These are phyloP conservation scores for Vigna trinervia DNA, from an alignment of 306 rosid genomes.

Conservation along the genomic window DNA sequence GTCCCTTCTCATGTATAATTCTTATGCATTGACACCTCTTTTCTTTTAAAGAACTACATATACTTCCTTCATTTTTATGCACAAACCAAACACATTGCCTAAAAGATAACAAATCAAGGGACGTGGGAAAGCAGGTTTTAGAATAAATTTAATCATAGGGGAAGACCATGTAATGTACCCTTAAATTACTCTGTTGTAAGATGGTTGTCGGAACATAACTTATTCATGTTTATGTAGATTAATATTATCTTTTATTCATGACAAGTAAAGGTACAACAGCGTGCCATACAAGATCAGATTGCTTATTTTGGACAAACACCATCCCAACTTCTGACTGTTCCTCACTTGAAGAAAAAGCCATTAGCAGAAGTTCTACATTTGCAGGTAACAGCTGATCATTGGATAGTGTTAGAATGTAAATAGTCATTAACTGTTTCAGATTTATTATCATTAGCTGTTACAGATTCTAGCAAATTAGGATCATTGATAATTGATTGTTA, in stretches of 20 bases:
- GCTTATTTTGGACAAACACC: constrained; percentile 99
- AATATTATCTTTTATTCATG: constrained; percentile 29
- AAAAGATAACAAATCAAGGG: background rate
- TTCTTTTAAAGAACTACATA: background rate
- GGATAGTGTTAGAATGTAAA: background rate
- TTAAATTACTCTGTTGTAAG: background rate
- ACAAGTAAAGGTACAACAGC: constrained; percentile 80
- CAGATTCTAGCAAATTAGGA: too few species aligned
- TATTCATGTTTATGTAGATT: constrained; percentile 32
- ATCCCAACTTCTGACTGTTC: constrained; percentile 87
- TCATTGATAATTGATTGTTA: too few species aligned
- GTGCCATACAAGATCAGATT: constrained; percentile 96
- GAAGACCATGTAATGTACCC: background rate
- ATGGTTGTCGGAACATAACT: constrained; percentile 7
- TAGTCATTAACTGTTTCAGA: too few species aligned
- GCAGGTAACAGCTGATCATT: constrained; percentile 67
- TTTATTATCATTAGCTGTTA: too few species aligned
- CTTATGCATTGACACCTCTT: background rate
- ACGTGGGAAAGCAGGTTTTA: background rate
- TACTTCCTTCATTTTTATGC: background rate
- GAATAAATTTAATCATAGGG: background rate
- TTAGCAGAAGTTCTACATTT: constrained; percentile 89
- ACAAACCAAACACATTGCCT: background rate
- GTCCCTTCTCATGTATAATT: background rate
- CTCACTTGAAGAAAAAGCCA: constrained; percentile 86